Evolutionary conservation across 106 monocot species (phyloP).

Genomic region (Platanthera zijinensis): DNA sequence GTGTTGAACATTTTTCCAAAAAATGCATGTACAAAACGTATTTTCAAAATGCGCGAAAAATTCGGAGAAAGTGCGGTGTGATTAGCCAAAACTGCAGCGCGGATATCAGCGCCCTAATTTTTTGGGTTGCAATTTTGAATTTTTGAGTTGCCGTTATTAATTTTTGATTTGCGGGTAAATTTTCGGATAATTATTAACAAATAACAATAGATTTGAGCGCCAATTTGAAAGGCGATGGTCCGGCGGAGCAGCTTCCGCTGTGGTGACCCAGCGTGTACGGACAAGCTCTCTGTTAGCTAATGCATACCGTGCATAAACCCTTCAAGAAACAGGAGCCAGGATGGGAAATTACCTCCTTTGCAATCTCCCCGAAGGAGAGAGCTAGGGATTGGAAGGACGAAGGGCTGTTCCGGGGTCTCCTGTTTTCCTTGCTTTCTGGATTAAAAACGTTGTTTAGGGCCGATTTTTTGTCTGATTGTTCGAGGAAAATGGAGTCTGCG

Average conservation of each 20-base stretch:
- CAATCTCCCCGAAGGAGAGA: conserved; percentile 5
- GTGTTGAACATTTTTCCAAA: too few relatives aligned
- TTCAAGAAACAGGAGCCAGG: background rate
- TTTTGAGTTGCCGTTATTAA: too few relatives aligned
- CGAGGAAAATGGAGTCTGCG: background rate
- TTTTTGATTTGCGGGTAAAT: too few relatives aligned
- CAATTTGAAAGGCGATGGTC: background rate
- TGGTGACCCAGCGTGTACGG: background rate
- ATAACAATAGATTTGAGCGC: too few relatives aligned
- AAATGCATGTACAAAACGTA: too few relatives aligned
- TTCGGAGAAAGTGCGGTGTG: too few relatives aligned
- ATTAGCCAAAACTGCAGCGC: too few relatives aligned
- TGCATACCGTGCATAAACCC: background rate
- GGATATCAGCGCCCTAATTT: too few relatives aligned
- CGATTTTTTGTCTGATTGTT: background rate
- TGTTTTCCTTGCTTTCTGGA: conserved; percentile 3
- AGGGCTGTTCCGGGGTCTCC: background rate
- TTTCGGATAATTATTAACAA: too few relatives aligned
- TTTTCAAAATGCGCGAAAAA: too few relatives aligned
- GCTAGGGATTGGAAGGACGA: background rate
- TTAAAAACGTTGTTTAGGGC: conserved; percentile 1
- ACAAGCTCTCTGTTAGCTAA: too few relatives aligned
- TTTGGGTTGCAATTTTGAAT: too few relatives aligned
- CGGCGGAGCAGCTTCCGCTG: background rate
- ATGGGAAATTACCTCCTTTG: background rate